A percentile compares a stretch with the other conserved stretches of the same genome.
These are phyloP conservation scores for Populus deltoides DNA, from an alignment of 345 rosid genomes.

Conservation along the genomic window DNA sequence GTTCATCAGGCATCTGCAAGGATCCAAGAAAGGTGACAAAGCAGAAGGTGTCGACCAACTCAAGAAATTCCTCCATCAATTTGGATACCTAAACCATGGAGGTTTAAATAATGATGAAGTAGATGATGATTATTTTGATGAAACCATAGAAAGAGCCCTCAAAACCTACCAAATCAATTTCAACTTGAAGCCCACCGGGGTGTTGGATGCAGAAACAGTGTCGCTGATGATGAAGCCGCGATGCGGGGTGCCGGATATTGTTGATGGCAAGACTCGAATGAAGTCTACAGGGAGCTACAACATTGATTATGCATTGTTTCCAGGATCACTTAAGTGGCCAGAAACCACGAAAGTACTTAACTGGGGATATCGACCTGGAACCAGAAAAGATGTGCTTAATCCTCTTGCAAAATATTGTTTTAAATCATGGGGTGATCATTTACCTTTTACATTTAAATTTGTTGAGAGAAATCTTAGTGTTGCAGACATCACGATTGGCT, in stretches of 20 bases:
- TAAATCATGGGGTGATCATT: not conserved
- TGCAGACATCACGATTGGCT: slow-evolving; percentile 14
- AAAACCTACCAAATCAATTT: slow-evolving; percentile 15
- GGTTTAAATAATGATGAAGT: not conserved
- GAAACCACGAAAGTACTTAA: not conserved
- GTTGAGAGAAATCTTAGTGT: not conserved
- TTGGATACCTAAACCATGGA: not conserved
- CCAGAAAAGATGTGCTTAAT: not conserved
- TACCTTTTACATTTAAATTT: not conserved
- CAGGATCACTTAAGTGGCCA: not conserved
- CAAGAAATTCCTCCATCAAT: slow-evolving; percentile 6
- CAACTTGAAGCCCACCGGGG: slow-evolving; percentile 7
- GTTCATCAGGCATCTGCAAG: not conserved
- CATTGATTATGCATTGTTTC: not conserved
- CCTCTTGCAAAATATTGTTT: not conserved
- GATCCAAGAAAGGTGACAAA: slow-evolving; percentile 6
- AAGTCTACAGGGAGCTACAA: not conserved
- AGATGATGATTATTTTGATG: slow-evolving; percentile 7
- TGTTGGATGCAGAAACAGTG: slow-evolving; percentile 1
- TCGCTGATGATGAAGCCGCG: slow-evolving; percentile 4
- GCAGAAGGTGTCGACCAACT: not conserved
- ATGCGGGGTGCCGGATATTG: slow-evolving; percentile 13
- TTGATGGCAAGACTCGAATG: not conserved
- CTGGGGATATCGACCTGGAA: not conserved
- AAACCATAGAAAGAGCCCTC: slow-evolving; percentile 2